Evolutionary conservation across 371 early-diverging fungal genomes (phyloP).

Genomic region (Lichtheimia hyalospora): DNA sequence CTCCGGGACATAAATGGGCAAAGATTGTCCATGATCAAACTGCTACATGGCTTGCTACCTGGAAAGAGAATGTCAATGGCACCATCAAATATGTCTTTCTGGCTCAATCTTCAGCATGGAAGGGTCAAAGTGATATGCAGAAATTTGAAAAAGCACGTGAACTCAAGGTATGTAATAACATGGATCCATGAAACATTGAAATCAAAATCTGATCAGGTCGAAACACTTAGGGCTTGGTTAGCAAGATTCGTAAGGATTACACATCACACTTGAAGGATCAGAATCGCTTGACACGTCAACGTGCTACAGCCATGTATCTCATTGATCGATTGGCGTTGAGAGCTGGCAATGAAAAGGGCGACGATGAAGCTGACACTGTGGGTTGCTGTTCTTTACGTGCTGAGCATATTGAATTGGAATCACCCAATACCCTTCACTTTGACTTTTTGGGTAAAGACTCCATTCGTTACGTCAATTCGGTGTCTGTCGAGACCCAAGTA

Average conservation of each 20-base stretch:
- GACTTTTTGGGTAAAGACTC: slow-evolving; percentile 99
- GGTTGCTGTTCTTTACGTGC: slow-evolving; percentile 96
- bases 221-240: slow-evolving; percentile 60
- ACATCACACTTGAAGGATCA: slow-evolving; percentile 76
- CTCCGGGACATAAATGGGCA: slow-evolving; percentile 90
- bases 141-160: slow-evolving; percentile 96
- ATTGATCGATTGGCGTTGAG: slow-evolving; percentile 94
- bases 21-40: slow-evolving; percentile 85
- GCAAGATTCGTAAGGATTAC: slow-evolving; percentile 77
- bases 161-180: slow-evolving; percentile 61
- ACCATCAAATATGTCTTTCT: slow-evolving; percentile 93
- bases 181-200: neutral
- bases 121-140: slow-evolving; percentile 92
- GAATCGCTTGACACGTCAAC: slow-evolving; percentile 80
- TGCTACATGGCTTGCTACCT: slow-evolving; percentile 96
- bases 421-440: slow-evolving; percentile 79
- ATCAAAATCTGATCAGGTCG: neutral
- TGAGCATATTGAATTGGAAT: slow-evolving; percentile 86
- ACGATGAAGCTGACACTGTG: slow-evolving; percentile 97
- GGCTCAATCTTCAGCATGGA: slow-evolving; percentile 89
- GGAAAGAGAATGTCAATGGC: slow-evolving; percentile 96
- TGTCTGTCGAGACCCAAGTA: slow-evolving; percentile 84
- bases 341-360: slow-evolving; percentile 98
- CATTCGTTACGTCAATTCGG: slow-evolving; percentile 90
- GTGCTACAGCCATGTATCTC: slow-evolving; percentile 93